Conservation (phyloP, 257 asterid genomes). For the Solanum medicagineum region DNA sequence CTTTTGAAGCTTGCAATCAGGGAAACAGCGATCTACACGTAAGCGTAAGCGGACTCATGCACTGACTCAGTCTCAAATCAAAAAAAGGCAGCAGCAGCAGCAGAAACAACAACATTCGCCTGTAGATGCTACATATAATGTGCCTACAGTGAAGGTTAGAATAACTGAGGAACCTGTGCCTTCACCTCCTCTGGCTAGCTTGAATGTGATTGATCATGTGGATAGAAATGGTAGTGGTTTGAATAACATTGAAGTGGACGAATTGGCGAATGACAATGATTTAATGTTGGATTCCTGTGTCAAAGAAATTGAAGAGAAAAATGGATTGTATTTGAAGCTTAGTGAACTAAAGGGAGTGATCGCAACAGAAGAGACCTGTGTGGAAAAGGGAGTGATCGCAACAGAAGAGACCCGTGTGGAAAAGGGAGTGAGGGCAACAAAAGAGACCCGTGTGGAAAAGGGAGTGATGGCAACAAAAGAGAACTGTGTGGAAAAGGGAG, state of each 20-base stretch:
- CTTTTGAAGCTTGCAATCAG: slow-evolving; percentile 34
- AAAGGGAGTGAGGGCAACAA: neutral
- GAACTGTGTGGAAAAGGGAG: slow-evolving; percentile 11
- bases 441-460: neutral
- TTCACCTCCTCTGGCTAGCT: neutral
- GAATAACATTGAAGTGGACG: slow-evolving; percentile 13
- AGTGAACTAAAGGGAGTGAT: slow-evolving; percentile 45
- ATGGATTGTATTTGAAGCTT: slow-evolving; percentile 41
- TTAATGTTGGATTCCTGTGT: slow-evolving; percentile 7
- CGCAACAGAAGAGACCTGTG: slow-evolving; percentile 6
- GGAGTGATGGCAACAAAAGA: neutral
- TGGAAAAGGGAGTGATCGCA: neutral
- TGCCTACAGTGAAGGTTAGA: slow-evolving; percentile 5
- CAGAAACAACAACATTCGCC: slow-evolving; percentile 5
- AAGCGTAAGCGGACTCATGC: slow-evolving; percentile 48
- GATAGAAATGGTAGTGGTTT: neutral
- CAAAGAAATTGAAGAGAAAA: slow-evolving; percentile 25
- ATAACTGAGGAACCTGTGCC: slow-evolving; percentile 2
- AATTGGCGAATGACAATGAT: slow-evolving; percentile 27
- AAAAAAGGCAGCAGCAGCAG: slow-evolving; percentile 31
- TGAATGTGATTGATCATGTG: neutral
- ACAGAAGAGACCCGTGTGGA: neutral
- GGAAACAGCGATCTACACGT: slow-evolving; percentile 39
- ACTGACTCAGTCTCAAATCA: slow-evolving; percentile 34
- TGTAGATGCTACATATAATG: neutral